A percentile compares a stretch with the other conserved stretches of the same genome.
phyloP scores from a whole-genome alignment of 2,329 filamentous ascomycete species.

The Pseudocercospora fuligena region DNA sequence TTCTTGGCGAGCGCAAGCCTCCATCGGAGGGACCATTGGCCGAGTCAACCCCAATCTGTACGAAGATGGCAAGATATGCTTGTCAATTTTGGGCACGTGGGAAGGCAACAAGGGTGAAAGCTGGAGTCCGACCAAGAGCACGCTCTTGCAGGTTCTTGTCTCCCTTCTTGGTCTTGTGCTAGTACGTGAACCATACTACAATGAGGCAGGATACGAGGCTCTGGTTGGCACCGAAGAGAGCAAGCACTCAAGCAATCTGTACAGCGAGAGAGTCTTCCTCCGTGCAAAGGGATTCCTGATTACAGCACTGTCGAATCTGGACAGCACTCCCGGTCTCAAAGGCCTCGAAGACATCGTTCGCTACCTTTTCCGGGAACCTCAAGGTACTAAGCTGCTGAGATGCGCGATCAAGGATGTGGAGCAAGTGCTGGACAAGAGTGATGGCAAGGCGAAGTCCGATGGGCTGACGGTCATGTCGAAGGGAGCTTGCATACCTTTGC shows the following conservation, averaged over 20 bases:
- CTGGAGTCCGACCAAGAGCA: conserved; percentile 60
- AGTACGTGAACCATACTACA: conserved; percentile 66
- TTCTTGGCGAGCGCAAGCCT: conserved; percentile 53
- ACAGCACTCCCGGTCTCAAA: conserved; percentile 31
- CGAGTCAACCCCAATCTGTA: conserved; percentile 65
- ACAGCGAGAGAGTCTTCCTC: conserved; percentile 38
- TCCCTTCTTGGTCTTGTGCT: conserved; percentile 44
- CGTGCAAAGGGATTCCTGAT: conserved; percentile 34
- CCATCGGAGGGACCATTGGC: conserved; percentile 35
- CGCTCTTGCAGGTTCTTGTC: conserved; percentile 56
- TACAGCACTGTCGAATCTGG: conserved; percentile 48
- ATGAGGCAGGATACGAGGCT: conserved; percentile 66
- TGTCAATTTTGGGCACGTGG: conserved; percentile 65
- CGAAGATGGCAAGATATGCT: conserved; percentile 66
- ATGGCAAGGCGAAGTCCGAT: conserved; percentile 43
- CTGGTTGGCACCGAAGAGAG: conserved; percentile 36
- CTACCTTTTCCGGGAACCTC: conserved; percentile 54
- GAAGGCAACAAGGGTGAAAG: conserved; percentile 58
- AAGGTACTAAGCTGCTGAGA: conserved; percentile 47
- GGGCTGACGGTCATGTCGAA: conserved; percentile 54
- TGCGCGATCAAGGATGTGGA: conserved; percentile 51
- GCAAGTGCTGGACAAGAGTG: conserved; percentile 48
- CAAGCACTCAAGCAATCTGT: conserved; percentile 36
- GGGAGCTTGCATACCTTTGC: conserved; percentile 47
- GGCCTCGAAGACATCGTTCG: conserved; percentile 58